These are phyloP conservation scores for Phytophthora cactorum DNA, from an alignment of 352 stramenopile species.

Conservation along the genomic window DNA sequence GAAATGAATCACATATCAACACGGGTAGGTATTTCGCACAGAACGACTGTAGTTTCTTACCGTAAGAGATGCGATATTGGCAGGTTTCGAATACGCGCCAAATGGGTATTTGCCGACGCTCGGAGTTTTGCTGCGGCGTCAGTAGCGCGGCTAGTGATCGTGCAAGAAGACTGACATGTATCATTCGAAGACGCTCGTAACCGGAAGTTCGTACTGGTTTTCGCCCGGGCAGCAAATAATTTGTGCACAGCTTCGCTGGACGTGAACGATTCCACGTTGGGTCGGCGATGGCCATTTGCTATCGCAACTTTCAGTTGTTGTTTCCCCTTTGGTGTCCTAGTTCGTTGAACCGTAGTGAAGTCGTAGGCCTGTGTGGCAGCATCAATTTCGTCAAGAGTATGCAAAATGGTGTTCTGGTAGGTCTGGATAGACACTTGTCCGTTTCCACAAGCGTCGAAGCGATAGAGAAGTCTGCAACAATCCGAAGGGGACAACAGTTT, in stretches of 20 bases:
- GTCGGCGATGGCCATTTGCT: slow-evolving; percentile 33
- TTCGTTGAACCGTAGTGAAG: slow-evolving; percentile 10
- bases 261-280: slow-evolving; percentile 47
- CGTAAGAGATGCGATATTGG: slow-evolving; percentile 49
- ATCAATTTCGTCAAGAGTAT: slow-evolving; percentile 21
- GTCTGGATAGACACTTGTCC: slow-evolving; percentile 29
- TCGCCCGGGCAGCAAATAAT: slow-evolving; percentile 44
- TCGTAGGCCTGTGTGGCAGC: background rate
- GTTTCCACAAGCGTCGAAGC: slow-evolving; percentile 38
- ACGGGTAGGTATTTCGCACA: background rate
- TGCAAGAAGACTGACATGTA: background rate
- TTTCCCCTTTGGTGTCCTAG: slow-evolving; percentile 11
- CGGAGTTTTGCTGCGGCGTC: slow-evolving; percentile 22
- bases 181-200: background rate
- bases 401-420: slow-evolving; percentile 26
- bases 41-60: slow-evolving; percentile 23
- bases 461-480: slow-evolving; percentile 52
- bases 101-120: slow-evolving; percentile 39
- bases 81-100: slow-evolving; percentile 50
- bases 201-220: slow-evolving; percentile 3
- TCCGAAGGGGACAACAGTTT: slow-evolving; percentile 13
- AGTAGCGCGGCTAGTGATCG: background rate
- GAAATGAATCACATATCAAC: slow-evolving; percentile 10
- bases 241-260: slow-evolving; percentile 48
- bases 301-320: slow-evolving; percentile 35